Percentiles rank a stretch among this genome's conserved stretches.
Evolutionary conservation across 306 rosid genomes (phyloP).

Genomic region (Ziziphus jujuba): DNA sequence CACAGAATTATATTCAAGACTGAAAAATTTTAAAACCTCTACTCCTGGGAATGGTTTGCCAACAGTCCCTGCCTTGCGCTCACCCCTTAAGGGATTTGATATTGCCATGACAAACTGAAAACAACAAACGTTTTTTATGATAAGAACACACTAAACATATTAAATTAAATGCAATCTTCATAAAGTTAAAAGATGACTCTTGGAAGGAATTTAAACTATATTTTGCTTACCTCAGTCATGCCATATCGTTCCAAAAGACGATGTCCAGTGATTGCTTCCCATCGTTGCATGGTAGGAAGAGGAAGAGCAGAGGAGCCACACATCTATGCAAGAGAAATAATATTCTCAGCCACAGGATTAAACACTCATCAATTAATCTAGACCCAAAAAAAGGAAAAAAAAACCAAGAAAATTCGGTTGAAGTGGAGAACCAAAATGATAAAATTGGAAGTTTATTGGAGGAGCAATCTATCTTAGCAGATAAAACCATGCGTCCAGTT

Average conservation of each 20-base stretch:
- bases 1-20: conserved; percentile 6
- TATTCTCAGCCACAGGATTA: neutral
- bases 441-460: neutral
- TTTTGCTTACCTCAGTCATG: conserved; percentile 83
- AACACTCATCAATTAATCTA: conserved; percentile 12
- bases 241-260: conserved; percentile 91
- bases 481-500: neutral
- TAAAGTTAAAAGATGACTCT: neutral
- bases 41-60: conserved; percentile 94
- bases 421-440: conserved; percentile 9
- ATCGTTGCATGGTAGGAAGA: conserved; percentile 80
- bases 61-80: conserved; percentile 85
- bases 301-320: conserved; percentile 99
- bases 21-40: conserved; percentile 56
- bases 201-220: conserved; percentile 22
- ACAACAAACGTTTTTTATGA: conserved; percentile 23
- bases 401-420: conserved; percentile 5
- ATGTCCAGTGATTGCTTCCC: conserved; percentile 88
- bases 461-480: neutral
- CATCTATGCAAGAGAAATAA: conserved; percentile 49
- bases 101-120: conserved; percentile 93
- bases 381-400: conserved; percentile 4
- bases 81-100: conserved; percentile 87
- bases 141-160: conserved; percentile 9
- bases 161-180: conserved; percentile 9